Evolutionary conservation across 2,329 filamentous ascomycete species (phyloP).

Genomic region (Talaromyces verruculosus): DNA sequence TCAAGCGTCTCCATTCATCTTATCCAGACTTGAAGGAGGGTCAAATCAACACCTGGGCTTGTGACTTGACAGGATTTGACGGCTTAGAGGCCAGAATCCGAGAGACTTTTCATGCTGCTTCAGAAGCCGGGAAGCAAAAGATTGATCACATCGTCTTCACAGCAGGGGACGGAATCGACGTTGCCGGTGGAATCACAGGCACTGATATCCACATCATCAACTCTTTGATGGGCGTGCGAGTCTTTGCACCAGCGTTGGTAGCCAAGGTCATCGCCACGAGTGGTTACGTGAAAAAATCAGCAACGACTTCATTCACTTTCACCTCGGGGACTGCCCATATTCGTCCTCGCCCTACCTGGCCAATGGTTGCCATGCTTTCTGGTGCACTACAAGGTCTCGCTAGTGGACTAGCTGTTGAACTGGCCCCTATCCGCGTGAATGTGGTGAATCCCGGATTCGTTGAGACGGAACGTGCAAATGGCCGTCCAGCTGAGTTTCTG

Average conservation of each 20-base stretch:
- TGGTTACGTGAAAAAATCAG: constrained; percentile 45
- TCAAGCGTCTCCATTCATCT: constrained; percentile 41
- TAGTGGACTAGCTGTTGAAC: constrained; percentile 56
- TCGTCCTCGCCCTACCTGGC: constrained; percentile 38
- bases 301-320: constrained; percentile 54
- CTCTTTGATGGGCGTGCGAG: constrained; percentile 32
- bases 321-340: constrained; percentile 51
- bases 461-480: constrained; percentile 44
- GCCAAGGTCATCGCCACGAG: constrained; percentile 49
- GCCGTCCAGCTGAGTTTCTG: background rate
- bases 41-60: constrained; percentile 40
- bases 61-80: constrained; percentile 25
- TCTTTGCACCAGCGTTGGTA: constrained; percentile 47
- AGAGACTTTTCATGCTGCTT: constrained; percentile 10
- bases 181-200: constrained; percentile 32
- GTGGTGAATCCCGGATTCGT: constrained; percentile 58
- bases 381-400: constrained; percentile 30
- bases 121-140: constrained; percentile 6
- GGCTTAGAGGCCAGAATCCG: constrained; percentile 14
- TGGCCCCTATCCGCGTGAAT: constrained; percentile 65
- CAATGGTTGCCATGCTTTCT: constrained; percentile 30
- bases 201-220: constrained; percentile 25
- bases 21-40: constrained; percentile 46
- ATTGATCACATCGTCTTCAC: constrained; percentile 61
- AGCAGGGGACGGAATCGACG: constrained; percentile 51